A percentile compares a stretch with the other conserved stretches of the same genome.
Conservation (phyloP, 495 filamentous ascomycete species). For the Baudoinia panamericana region DNA sequence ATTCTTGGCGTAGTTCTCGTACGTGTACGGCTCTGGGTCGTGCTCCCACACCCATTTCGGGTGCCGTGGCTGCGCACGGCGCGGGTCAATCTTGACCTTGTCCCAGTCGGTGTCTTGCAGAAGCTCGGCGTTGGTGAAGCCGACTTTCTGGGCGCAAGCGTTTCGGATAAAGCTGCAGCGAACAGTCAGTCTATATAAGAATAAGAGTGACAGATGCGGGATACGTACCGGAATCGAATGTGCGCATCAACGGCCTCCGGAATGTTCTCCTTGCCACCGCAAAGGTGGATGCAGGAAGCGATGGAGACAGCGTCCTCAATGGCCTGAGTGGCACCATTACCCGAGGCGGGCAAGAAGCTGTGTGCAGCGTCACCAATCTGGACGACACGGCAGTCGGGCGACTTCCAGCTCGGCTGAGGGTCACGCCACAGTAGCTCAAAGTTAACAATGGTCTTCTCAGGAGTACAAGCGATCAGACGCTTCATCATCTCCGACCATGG, state of each 20-base stretch:
- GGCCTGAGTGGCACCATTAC: constrained; percentile 29
- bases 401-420: constrained; percentile 26
- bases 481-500: constrained; percentile 25
- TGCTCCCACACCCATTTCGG: constrained; percentile 49
- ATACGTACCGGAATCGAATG: constrained; percentile 15
- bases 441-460: constrained; percentile 27
- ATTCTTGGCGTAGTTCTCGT: constrained; percentile 37
- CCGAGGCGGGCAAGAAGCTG: constrained; percentile 26
- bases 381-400: constrained; percentile 24
- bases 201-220: too few relatives aligned
- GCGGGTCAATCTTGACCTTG: constrained; percentile 43
- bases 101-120: constrained; percentile 48
- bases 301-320: constrained; percentile 29
- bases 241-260: constrained; percentile 14
- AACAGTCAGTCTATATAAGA: constrained; percentile 1
- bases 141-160: constrained; percentile 18
- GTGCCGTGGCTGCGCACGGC: constrained; percentile 40
- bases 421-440: constrained; percentile 29
- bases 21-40: constrained; percentile 48
- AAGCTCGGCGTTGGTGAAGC: constrained; percentile 42
- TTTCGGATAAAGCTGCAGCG: constrained; percentile 9
- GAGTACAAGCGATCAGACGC: constrained; percentile 23
- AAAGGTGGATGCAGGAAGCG: constrained; percentile 26
- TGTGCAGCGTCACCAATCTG: constrained; percentile 30
- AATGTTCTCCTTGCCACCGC: constrained; percentile 16